Conservation (phyloP, 306 rosid genomes). For the Lathyrus aphaca region DNA sequence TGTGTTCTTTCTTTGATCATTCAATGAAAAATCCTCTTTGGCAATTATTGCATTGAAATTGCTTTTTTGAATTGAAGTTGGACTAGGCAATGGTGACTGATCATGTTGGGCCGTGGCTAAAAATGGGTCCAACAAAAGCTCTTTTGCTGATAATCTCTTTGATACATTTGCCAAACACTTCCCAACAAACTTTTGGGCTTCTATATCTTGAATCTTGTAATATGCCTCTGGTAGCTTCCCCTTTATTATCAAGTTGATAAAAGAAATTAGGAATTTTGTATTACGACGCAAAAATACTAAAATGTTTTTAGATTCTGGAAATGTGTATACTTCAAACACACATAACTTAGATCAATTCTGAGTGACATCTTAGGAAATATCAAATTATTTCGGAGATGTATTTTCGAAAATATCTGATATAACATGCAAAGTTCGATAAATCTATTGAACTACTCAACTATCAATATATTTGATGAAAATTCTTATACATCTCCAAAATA, state of each 20-base stretch:
- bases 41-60: conserved; percentile 10
- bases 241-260: conserved; percentile 39
- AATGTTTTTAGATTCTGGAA: too few species aligned
- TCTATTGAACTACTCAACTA: too few species aligned
- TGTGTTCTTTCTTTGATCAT: conserved; percentile 47
- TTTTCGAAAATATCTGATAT: too few species aligned
- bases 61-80: conserved; percentile 9
- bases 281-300: too few species aligned
- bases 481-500: too few species aligned
- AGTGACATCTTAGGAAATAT: too few species aligned
- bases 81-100: conserved; percentile 35
- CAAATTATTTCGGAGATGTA: too few species aligned
- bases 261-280: too few species aligned
- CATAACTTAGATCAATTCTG: too few species aligned
- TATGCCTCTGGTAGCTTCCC: conserved; percentile 82
- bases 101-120: conserved; percentile 51
- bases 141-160: conserved; percentile 69
- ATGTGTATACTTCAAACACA: too few species aligned
- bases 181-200: conserved; percentile 69
- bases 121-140: conserved; percentile 84
- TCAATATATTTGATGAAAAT: too few species aligned
- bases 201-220: conserved; percentile 64
- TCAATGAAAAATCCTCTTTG: conserved; percentile 28
- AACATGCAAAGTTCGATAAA: too few species aligned
- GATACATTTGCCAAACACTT: conserved; percentile 74